Conservation (phyloP, 805 yeast genomes). For the Cyberlindnera saturnus region DNA sequence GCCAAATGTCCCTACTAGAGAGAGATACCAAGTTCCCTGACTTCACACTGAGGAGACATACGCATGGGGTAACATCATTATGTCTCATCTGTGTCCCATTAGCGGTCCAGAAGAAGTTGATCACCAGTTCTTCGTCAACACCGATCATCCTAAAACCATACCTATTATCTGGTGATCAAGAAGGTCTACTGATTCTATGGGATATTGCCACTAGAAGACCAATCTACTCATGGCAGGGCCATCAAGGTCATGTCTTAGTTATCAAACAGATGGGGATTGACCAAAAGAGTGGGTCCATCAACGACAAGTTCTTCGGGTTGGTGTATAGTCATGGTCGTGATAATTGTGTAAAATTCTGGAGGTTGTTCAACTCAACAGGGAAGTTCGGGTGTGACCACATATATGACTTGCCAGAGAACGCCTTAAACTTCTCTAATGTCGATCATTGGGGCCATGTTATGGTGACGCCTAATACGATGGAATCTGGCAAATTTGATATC, state of each 20-base stretch:
- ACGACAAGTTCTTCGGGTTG: constrained; percentile 29
- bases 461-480: constrained; percentile 57
- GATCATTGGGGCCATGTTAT: constrained; percentile 31
- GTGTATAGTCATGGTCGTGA: constrained; percentile 66
- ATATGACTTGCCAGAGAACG: constrained; percentile 60
- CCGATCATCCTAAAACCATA: constrained; percentile 10
- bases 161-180: constrained; percentile 12
- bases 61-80: constrained; percentile 1
- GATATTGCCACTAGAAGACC: constrained; percentile 52
- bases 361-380: constrained; percentile 17
- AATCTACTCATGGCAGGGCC: constrained; percentile 52
- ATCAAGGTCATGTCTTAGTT: constrained; percentile 44
- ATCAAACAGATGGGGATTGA: constrained; percentile 37
- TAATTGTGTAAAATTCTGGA: constrained; percentile 46
- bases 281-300: constrained; percentile 8
- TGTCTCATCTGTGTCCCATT: constrained; percentile 5
- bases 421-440: constrained; percentile 68
- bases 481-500: constrained; percentile 60
- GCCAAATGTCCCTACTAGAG: constrained; percentile 1
- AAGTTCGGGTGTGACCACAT: constrained; percentile 10
- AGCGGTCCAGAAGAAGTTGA: constrained; percentile 3
- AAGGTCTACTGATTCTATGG: constrained; percentile 33
- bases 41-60: constrained; percentile 16
- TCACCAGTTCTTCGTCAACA: background rate
- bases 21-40: constrained; percentile 10